phyloP scores from a whole-genome alignment of 208 protist species.

The Phytomonas francai region DNA sequence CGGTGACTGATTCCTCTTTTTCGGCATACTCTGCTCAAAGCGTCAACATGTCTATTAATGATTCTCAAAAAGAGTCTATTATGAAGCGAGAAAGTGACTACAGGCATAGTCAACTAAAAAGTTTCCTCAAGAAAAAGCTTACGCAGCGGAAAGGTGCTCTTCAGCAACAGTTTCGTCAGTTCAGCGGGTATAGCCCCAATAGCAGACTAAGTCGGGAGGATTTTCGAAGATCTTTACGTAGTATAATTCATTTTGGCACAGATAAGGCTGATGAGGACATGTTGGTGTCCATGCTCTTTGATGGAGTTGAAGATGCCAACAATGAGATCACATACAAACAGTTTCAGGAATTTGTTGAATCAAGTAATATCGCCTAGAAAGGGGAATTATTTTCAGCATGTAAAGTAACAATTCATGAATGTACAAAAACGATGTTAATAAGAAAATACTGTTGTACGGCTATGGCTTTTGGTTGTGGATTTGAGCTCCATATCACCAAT shows the following conservation, averaged over 20 bases:
- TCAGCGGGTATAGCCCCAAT: constrained; percentile 63
- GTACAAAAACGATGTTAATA: constrained; percentile 1
- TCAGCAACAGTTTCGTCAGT: constrained; percentile 75
- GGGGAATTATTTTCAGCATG: not conserved
- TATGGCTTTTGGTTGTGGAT: constrained; percentile 4
- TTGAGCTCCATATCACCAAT: not conserved
- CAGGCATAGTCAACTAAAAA: constrained; percentile 32
- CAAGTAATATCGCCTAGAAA: not conserved
- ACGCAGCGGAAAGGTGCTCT: constrained; percentile 66
- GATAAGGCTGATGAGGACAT: constrained; percentile 64
- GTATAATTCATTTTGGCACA: constrained; percentile 82
- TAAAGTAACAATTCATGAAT: not conserved
- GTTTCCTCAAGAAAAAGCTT: constrained; percentile 70
- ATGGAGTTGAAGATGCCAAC: constrained; percentile 68
- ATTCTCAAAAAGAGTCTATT: constrained; percentile 22
- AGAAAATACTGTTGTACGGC: not conserved
- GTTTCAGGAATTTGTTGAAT: constrained; percentile 81
- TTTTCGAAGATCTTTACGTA: constrained; percentile 68
- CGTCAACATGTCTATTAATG: constrained; percentile 55
- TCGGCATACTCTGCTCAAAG: constrained; percentile 50
- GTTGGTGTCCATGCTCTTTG: constrained; percentile 80
- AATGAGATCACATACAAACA: constrained; percentile 81
- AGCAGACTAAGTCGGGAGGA: constrained; percentile 58
- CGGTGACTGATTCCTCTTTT: constrained; percentile 64
- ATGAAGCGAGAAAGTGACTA: not conserved